phyloP scores from a whole-genome alignment of 805 yeast genomes.

The Lipomyces orientalis region DNA sequence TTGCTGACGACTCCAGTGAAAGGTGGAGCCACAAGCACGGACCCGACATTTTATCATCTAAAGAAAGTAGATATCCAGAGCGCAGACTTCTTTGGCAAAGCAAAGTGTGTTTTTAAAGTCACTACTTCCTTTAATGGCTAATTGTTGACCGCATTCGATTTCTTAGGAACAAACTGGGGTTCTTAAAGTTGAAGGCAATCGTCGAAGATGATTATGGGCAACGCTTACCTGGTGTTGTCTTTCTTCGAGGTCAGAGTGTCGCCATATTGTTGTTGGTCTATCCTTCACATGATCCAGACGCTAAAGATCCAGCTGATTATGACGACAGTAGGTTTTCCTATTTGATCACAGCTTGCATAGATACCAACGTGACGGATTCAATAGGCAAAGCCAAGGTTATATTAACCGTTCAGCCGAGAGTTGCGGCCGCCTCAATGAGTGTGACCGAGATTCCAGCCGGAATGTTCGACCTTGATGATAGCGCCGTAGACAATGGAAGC shows the following conservation, averaged over 20 bases:
- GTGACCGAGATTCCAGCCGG: conserved; percentile 43
- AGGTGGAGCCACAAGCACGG: conserved; percentile 14
- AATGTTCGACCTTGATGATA: conserved; percentile 39
- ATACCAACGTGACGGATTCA: background rate
- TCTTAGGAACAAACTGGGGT: conserved; percentile 36
- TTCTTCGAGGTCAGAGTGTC: conserved; percentile 41
- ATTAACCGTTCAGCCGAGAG: conserved; percentile 40
- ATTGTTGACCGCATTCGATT: background rate
- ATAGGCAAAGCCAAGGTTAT: conserved; percentile 33
- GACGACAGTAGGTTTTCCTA: conserved; percentile 25
- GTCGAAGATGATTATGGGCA: conserved; percentile 37
- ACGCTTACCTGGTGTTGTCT: conserved; percentile 41
- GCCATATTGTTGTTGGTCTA: conserved; percentile 40
- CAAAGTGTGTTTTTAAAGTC: background rate
- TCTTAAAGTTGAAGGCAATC: conserved; percentile 39
- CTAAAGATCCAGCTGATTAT: conserved; percentile 27
- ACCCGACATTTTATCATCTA: conserved; percentile 21
- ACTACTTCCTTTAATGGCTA: background rate
- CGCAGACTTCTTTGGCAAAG: conserved; percentile 37
- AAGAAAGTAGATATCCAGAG: conserved; percentile 37
- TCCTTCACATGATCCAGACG: conserved; percentile 24
- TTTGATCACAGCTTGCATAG: too few species aligned
- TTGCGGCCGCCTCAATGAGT: conserved; percentile 38
- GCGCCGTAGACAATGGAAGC: conserved; percentile 25
- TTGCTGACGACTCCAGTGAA: conserved; percentile 22